phyloP scores from a whole-genome alignment of 164 flowering plant species.

The Amborella trichopoda region DNA sequence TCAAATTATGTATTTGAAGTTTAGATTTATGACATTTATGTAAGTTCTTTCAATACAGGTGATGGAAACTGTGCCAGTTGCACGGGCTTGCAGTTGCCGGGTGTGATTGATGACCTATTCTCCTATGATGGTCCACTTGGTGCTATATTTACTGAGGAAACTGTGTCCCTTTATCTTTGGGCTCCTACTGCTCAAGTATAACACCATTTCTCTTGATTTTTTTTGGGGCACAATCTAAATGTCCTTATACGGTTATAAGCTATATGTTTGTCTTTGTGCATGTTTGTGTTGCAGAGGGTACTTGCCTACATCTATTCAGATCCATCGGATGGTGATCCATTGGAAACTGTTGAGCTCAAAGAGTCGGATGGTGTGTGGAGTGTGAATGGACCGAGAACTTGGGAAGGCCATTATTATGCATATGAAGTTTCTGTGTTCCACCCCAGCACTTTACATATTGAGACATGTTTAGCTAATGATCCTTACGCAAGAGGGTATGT shows the following conservation, averaged over 20 bases:
- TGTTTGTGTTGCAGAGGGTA: constrained; percentile 31
- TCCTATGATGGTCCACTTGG: constrained; percentile 84
- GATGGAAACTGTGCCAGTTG: constrained; percentile 39
- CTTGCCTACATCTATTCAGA: constrained; percentile 37
- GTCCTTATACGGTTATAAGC: too few relatives aligned
- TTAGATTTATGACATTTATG: too few relatives aligned
- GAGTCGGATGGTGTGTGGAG: constrained; percentile 84
- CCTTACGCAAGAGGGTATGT: constrained; percentile 97
- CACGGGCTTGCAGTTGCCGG: constrained; percentile 85
- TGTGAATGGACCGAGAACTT: constrained; percentile 45
- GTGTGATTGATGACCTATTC: constrained; percentile 74
- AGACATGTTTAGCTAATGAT: constrained; percentile 72
- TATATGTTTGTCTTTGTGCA: too few relatives aligned
- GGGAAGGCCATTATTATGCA: constrained; percentile 87
- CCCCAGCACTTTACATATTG: constrained; percentile 55
- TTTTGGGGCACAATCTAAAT: too few relatives aligned
- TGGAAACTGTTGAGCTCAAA: constrained; percentile 39
- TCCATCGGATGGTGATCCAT: constrained; percentile 34
- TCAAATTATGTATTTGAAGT: too few relatives aligned
- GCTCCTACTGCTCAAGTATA: constrained; percentile 94
- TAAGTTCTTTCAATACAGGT: constrained; percentile 23
- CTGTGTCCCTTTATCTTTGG: constrained; percentile 74
- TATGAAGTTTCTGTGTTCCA: constrained; percentile 84
- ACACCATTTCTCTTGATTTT: not conserved
- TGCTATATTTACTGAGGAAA: constrained; percentile 39